Percentiles rank a stretch among this genome's conserved stretches.
phyloP scores from a whole-genome alignment of 2,329 filamentous ascomycete species.

The Aspergillus uvarum region DNA sequence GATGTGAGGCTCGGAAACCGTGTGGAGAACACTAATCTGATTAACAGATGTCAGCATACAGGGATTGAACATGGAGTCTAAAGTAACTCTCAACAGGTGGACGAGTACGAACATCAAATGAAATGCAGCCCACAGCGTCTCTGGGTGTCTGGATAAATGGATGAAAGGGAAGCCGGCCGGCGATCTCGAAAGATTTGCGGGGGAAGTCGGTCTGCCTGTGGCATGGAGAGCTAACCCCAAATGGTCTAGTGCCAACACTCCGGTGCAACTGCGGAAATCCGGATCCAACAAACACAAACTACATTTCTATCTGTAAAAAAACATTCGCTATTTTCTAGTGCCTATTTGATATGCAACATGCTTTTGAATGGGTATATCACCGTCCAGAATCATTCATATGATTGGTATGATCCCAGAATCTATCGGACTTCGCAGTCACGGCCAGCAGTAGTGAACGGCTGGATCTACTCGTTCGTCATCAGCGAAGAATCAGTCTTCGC shows the following conservation, averaged over 20 bases:
- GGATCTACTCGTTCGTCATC: not conserved
- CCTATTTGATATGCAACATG: not conserved
- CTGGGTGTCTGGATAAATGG: not conserved
- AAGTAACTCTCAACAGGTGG: no score
- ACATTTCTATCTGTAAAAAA: not conserved
- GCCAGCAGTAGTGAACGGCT: not conserved
- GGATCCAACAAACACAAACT: not conserved
- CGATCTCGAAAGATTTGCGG: slow-evolving; percentile 6
- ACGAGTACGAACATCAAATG: not conserved
- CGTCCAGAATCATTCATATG: not conserved
- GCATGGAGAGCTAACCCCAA: slow-evolving; percentile 1
- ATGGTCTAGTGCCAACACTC: not conserved
- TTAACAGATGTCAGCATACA: not conserved
- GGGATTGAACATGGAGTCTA: not conserved
- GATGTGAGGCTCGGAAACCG: not conserved
- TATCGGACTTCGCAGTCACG: not conserved
- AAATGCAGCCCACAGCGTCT: not conserved
- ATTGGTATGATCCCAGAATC: not conserved
- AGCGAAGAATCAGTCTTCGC: not conserved
- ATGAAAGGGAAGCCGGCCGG: not conserved
- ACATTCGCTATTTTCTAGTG: not conserved
- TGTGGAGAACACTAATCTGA: not conserved
- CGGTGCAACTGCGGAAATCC: no score
- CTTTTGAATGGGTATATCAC: not conserved
- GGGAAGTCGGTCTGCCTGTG: not conserved